A percentile compares a stretch with the other conserved stretches of the same genome.
Conservation (phyloP, 306 rosid species). For the Gynostemma pentaphyllum region DNA sequence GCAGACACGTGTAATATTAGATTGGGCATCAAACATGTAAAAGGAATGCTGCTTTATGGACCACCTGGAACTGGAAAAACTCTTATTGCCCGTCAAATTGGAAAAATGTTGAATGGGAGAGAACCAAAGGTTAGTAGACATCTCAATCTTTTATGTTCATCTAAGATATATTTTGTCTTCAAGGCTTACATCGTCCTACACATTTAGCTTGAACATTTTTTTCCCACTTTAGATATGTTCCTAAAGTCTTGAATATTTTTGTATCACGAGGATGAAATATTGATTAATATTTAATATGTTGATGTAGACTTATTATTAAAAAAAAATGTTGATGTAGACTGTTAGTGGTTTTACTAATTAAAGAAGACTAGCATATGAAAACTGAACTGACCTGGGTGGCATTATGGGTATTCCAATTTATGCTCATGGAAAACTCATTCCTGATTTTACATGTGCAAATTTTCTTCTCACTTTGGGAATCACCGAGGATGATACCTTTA, state of each 20-base stretch:
- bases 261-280: background rate
- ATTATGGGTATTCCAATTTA: background rate
- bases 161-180: background rate
- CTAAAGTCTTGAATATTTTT: background rate
- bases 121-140: conserved; percentile 77
- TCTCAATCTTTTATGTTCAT: background rate
- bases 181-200: background rate
- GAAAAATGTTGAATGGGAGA: conserved; percentile 86
- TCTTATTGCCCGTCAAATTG: conserved; percentile 99
- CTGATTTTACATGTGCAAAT: background rate
- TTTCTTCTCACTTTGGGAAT: background rate
- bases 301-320: no score
- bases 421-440: background rate
- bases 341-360: background rate
- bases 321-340: background rate
- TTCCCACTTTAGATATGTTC: background rate
- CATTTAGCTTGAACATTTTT: background rate
- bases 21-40: conserved; percentile 95
- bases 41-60: conserved; percentile 94
- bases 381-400: background rate
- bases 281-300: background rate
- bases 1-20: conserved; percentile 40
- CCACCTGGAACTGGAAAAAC: conserved; percentile 99
- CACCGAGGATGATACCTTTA: background rate
- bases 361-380: background rate